Base-by-base conservation (phyloP, 2,329 filamentous ascomycete species). In the Rutstroemia sp. region DNA sequence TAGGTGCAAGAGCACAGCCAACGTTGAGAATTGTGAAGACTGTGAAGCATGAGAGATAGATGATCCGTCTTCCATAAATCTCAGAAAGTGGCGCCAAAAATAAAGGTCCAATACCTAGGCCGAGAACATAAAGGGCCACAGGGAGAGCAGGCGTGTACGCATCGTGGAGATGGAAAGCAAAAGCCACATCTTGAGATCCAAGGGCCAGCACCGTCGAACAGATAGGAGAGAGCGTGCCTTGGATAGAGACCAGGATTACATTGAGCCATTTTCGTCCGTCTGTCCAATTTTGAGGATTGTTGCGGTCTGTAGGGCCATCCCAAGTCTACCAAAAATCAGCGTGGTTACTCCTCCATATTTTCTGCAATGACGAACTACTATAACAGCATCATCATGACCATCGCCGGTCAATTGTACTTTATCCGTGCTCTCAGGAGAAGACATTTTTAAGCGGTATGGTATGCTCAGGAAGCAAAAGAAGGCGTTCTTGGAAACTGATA, bases 1-100 rank as follows among this genome's bases (percentile, higher is more conserved):
- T 76, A 0, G 79, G 78, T 0, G 82, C 75, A 4, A 87, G 72
- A 1, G 82, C 86, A 57, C 83, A 86, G 0, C 81, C 84, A 60
- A 88, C n/a, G 19, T 38, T 49, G n/a, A 49, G 47, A 9, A 49
- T 12, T 14, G 47, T 49, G 30, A 49, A 49, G n/a, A 21, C 8
- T 3, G 17, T 23, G 14, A 49, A 38, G 27, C 27, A 37, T 16
- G 30, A 37, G 19, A 49, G 16, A 49, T 49, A 38, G 16, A 49
- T 5, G 19, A 38, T 21, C 2, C 30, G 8, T 21, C 47, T 37
- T 16, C n/a, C 30, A 49, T 49, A 14, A 8, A 37, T 2, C 17
- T 49, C 47, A 12, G 47, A 49, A 21, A 49, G 47, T 6, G 12
- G 47, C 21, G 47, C 47, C n/a, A 49, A 12, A 17, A 38, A 49